Conservation (phyloP, 2,329 filamentous ascomycete species). For the Amesomyces nigricolor region DNA sequence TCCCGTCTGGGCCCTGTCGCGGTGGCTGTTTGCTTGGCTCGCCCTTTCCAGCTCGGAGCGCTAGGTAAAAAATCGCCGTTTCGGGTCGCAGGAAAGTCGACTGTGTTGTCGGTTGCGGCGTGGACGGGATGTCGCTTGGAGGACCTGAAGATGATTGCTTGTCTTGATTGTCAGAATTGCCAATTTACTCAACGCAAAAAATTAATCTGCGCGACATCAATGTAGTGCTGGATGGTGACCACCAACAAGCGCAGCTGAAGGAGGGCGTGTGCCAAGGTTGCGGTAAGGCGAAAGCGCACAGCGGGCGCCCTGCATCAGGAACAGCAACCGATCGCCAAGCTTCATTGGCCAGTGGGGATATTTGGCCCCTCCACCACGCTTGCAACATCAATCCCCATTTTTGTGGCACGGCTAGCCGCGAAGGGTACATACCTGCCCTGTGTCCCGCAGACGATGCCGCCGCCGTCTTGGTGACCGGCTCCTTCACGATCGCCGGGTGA, state of each 20-base stretch:
- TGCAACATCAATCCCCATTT: slow-evolving; percentile 1
- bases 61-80: not conserved
- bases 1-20: slow-evolving; percentile 14
- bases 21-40: not conserved
- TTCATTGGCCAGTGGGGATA: slow-evolving; percentile 9
- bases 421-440: not conserved
- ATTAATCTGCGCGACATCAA: too few relatives aligned
- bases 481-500: not conserved
- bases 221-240: too few relatives aligned
- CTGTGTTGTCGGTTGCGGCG: not conserved
- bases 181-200: not conserved
- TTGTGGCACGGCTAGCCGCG: not conserved
- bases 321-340: slow-evolving; percentile 18
- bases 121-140: not conserved
- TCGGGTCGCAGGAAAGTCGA: not conserved
- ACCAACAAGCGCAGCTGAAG: not conserved
- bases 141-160: not conserved
- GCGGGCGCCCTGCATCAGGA: slow-evolving; percentile 12
- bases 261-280: slow-evolving; percentile 11
- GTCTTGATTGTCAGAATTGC: not conserved
- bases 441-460: not conserved
- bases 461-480: too few relatives aligned
- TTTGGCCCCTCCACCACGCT: not conserved
- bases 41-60: slow-evolving; percentile 6
- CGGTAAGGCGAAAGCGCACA: slow-evolving; percentile 8